Conservation (phyloP, 2,329 filamentous ascomycete genomes). For the Spiromastix sp. region DNA sequence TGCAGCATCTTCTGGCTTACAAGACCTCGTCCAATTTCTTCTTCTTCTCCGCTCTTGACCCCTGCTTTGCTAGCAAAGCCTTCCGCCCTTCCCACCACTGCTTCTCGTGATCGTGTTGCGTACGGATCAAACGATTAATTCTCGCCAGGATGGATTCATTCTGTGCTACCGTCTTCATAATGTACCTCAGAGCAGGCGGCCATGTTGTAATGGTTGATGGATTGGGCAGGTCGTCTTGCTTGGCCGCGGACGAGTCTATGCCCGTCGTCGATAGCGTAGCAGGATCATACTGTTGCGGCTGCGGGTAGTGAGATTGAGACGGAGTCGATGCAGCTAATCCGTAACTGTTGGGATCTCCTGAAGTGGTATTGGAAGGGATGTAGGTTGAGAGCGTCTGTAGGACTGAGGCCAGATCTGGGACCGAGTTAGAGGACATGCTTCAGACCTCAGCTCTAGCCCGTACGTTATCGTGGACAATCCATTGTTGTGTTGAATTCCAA, state of each 20-base stretch:
- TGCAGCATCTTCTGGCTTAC: constrained; percentile 26
- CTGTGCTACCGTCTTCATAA: constrained; percentile 39
- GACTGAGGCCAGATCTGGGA: constrained; percentile 30
- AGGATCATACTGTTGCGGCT: neutral
- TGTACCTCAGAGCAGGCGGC: constrained; percentile 40
- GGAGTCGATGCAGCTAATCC: constrained; percentile 2
- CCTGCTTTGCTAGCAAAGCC: constrained; percentile 42
- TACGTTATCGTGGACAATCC: no score
- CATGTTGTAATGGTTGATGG: constrained; percentile 41
- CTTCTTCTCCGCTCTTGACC: constrained; percentile 41
- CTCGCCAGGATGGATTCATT: constrained; percentile 35
- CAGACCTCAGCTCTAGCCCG: no score
- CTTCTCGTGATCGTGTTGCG: constrained; percentile 53
- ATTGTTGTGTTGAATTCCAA: no score
- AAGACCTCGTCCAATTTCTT: constrained; percentile 45
- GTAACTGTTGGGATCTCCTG: neutral
- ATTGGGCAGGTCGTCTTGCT: constrained; percentile 18
- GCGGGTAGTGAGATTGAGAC: constrained; percentile 3
- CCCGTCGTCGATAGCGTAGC: neutral
- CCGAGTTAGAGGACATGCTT: constrained; percentile 15
- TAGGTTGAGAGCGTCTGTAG: constrained; percentile 32
- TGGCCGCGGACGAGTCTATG: no score
- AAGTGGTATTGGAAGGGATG: constrained; percentile 13
- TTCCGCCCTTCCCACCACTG: constrained; percentile 49
- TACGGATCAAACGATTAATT: constrained; percentile 48